Conservation (phyloP, 257 asterid genomes). For the Catharanthus roseus region DNA sequence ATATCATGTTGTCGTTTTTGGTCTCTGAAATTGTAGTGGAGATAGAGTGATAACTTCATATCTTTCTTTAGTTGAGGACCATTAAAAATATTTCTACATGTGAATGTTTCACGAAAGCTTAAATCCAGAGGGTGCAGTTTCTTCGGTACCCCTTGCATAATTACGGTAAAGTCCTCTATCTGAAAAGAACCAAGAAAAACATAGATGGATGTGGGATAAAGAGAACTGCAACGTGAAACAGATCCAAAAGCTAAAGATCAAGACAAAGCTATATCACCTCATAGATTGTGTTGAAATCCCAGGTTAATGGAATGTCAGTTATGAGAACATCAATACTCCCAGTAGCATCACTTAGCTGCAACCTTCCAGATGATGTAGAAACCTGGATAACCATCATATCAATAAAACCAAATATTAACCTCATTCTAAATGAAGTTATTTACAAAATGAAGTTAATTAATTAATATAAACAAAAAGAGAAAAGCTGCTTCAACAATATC, state of each 20-base stretch:
- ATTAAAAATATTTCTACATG: slow-evolving; percentile 60
- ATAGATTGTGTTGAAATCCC: slow-evolving; percentile 45
- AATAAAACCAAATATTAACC: slow-evolving; percentile 15
- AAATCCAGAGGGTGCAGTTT: slow-evolving; percentile 34
- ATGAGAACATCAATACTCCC: slow-evolving; percentile 63
- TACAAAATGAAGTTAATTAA: no score
- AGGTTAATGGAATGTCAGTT: slow-evolving; percentile 48
- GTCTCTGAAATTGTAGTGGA: slow-evolving; percentile 33
- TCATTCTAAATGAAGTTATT: background rate
- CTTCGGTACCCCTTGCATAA: slow-evolving; percentile 55
- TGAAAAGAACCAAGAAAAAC: slow-evolving; percentile 22
- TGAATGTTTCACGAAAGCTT: slow-evolving; percentile 38
- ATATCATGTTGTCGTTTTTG: slow-evolving; percentile 26
- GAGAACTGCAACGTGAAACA: background rate
- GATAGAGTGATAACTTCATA: slow-evolving; percentile 38
- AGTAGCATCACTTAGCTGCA: slow-evolving; percentile 87
- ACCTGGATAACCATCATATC: slow-evolving; percentile 41
- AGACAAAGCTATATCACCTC: slow-evolving; percentile 41
- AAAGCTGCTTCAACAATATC: background rate
- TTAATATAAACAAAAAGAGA: background rate
- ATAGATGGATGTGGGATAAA: background rate
- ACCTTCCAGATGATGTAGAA: slow-evolving; percentile 70
- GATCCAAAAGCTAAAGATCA: slow-evolving; percentile 8
- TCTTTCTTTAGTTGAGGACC: slow-evolving; percentile 31
- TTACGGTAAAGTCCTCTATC: slow-evolving; percentile 51